Evolutionary conservation across 345 rosid genomes (phyloP).

Genomic region (Ceriops tagal): DNA sequence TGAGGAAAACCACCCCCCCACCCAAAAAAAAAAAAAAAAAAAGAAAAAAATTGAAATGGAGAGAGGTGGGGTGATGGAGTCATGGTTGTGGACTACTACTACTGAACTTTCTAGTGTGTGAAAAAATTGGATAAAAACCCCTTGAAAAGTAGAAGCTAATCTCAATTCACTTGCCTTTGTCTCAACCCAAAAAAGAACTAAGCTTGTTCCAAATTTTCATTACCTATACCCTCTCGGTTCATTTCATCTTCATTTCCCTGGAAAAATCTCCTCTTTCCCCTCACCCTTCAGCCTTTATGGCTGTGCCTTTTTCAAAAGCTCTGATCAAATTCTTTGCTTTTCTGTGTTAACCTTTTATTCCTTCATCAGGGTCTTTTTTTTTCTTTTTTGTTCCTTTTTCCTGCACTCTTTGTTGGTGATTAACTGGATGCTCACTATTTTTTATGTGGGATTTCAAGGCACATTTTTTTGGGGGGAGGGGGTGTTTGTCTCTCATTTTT

Average conservation of each 20-base stretch:
- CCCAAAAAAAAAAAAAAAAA: no score
- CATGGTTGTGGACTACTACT: no score
- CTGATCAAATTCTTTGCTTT: no score
- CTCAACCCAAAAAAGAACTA: no score
- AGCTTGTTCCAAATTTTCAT: no score
- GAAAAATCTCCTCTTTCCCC: background rate
- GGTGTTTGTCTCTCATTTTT: background rate
- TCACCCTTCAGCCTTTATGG: background rate
- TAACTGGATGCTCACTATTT: background rate
- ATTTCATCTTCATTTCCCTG: background rate
- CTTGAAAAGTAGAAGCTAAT: no score
- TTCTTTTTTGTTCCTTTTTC: background rate
- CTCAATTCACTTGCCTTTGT: background rate
- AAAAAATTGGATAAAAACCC: no score
- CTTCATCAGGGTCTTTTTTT: background rate
- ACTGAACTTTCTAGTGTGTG: no score
- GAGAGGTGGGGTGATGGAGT: no score
- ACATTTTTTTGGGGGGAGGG: constrained; percentile 11
- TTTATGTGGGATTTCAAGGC: constrained; percentile 19
- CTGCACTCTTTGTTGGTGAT: background rate
- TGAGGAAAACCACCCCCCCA: no score
- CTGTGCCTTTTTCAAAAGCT: background rate
- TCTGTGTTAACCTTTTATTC: background rate
- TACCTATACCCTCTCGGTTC: no score
- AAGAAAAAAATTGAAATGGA: no score